Percentiles rank a stretch among this genome's conserved stretches.
Conservation (phyloP, 2,329 filamentous ascomycete genomes). For the Pseudogymnoascus sp. region DNA sequence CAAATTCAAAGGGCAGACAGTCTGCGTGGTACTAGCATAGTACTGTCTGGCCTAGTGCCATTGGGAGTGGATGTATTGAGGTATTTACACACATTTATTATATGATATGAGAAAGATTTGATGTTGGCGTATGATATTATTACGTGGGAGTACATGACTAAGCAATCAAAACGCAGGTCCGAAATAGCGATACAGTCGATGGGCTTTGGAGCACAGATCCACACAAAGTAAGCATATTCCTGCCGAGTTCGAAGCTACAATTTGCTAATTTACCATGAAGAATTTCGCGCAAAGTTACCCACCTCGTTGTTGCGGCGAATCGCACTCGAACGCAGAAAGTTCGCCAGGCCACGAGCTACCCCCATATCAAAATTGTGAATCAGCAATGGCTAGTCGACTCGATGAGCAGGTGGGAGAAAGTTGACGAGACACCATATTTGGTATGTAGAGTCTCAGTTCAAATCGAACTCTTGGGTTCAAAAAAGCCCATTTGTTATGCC, state of each 20-base stretch:
- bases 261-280: constrained; percentile 25
- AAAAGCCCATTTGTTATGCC: background rate
- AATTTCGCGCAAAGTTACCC: constrained; percentile 57
- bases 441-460: constrained; percentile 13
- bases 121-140: background rate
- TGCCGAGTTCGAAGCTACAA: background rate
- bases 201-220: constrained; percentile 67
- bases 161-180: constrained; percentile 40
- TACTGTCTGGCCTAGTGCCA: constrained; percentile 85
- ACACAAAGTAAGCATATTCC: constrained; percentile 30
- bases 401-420: constrained; percentile 70
- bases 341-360: constrained; percentile 69
- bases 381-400: constrained; percentile 83
- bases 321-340: constrained; percentile 84
- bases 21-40: constrained; percentile 65
- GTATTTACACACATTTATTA: constrained; percentile 26
- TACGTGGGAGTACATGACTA: background rate
- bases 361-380: constrained; percentile 81
- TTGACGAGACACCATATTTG: constrained; percentile 73
- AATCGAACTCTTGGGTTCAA: background rate
- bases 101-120: background rate
- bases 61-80: constrained; percentile 65
- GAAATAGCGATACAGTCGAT: constrained; percentile 83
- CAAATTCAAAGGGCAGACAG: constrained; percentile 41
- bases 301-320: constrained; percentile 62